These are phyloP conservation scores for Pythium dissimile DNA, from an alignment of 352 stramenopile species.

Conservation along the genomic window DNA sequence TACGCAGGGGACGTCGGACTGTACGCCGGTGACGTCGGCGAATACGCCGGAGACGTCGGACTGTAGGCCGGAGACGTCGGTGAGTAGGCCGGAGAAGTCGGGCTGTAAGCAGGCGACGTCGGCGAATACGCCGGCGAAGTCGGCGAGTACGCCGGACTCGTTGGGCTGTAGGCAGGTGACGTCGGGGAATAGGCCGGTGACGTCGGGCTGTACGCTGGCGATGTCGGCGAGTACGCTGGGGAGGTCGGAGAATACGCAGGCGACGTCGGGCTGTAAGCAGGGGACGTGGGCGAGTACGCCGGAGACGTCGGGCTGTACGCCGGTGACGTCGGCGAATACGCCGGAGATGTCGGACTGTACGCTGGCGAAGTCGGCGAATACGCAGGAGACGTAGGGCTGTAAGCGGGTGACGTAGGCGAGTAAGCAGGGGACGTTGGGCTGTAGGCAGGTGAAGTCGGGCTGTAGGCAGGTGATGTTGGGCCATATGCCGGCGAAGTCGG, in stretches of 20 bases:
- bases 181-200: conserved; percentile 68
- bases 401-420: conserved; percentile 75
- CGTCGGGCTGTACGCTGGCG: conserved; percentile 59
- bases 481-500: conserved; percentile 66
- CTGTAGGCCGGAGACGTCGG: conserved; percentile 84
- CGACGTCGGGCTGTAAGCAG: conserved; percentile 33
- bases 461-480: conserved; percentile 38
- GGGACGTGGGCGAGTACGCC: conserved; percentile 43
- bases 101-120: conserved; percentile 78
- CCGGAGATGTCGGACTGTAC: conserved; percentile 47
- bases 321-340: conserved; percentile 63
- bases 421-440: conserved; percentile 56
- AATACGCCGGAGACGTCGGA: conserved; percentile 74
- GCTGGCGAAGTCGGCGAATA: conserved; percentile 67
- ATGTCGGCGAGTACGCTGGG: conserved; percentile 62
- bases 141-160: conserved; percentile 68
- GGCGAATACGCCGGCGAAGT: conserved; percentile 81
- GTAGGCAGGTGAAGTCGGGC: conserved; percentile 27
- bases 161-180: conserved; percentile 67
- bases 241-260: conserved; percentile 64
- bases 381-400: conserved; percentile 67
- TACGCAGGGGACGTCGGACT: conserved; percentile 53
- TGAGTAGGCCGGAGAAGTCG: conserved; percentile 88
- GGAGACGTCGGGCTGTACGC: conserved; percentile 59
- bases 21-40: conserved; percentile 78